Conservation (phyloP, 2,329 filamentous ascomycete genomes). For the Sphaerulina vaccinii region DNA sequence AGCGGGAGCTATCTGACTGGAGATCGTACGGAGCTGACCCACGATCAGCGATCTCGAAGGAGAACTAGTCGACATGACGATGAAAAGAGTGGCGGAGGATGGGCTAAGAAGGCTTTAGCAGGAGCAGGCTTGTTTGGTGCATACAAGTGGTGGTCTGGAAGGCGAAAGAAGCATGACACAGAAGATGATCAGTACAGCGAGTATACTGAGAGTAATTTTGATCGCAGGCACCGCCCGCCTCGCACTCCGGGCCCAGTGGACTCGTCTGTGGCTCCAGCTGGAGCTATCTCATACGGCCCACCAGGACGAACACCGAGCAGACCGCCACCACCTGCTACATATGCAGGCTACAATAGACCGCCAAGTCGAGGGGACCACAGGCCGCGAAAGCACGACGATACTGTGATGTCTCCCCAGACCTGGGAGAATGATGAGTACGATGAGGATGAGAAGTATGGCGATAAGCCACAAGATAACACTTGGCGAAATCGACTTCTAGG, state of each 20-base stretch:
- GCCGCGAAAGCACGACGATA: slow-evolving; percentile 18
- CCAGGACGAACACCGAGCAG: slow-evolving; percentile 12
- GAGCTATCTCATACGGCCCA: slow-evolving; percentile 14
- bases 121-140: slow-evolving; percentile 58
- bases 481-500: slow-evolving; percentile 50
- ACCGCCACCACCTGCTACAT: slow-evolving; percentile 14
- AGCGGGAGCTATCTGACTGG: slow-evolving; percentile 39
- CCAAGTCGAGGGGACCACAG: slow-evolving; percentile 13
- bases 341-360: slow-evolving; percentile 11
- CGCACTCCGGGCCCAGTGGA: slow-evolving; percentile 20
- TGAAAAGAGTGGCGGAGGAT: slow-evolving; percentile 29
- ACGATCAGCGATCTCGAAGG: slow-evolving; percentile 33
- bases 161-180: slow-evolving; percentile 35
- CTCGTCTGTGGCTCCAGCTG: slow-evolving; percentile 21
- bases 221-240: slow-evolving; percentile 15
- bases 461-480: slow-evolving; percentile 28
- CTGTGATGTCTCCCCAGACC: slow-evolving; percentile 28
- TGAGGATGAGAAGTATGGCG: slow-evolving; percentile 43
- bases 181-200: slow-evolving; percentile 12
- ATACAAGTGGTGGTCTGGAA: slow-evolving; percentile 55
- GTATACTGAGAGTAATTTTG: slow-evolving; percentile 13
- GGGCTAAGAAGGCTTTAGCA: slow-evolving; percentile 50
- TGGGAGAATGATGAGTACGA: slow-evolving; percentile 32
- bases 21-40: slow-evolving; percentile 58
- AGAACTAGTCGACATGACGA: slow-evolving; percentile 21